Evolutionary conservation across 2,329 filamentous ascomycete genomes (phyloP).

Genomic region (Curvularia sp.): DNA sequence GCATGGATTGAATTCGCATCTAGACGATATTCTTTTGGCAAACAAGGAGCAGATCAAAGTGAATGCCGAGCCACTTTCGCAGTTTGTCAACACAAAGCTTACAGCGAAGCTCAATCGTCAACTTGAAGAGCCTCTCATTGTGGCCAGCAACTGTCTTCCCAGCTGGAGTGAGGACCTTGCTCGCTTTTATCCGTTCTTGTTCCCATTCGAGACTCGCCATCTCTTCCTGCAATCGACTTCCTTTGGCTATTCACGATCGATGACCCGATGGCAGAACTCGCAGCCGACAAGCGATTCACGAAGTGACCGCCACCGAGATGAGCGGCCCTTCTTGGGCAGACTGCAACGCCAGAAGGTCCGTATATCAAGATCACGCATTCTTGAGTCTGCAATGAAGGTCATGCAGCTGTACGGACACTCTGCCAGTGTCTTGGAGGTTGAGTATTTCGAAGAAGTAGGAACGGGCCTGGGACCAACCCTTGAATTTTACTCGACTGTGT

Average conservation of each 20-base stretch:
- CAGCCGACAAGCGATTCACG: conserved; percentile 82
- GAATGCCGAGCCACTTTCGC: conserved; percentile 81
- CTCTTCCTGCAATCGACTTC: conserved; percentile 97
- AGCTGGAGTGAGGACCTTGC: conserved; percentile 96
- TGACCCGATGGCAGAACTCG: conserved; percentile 95
- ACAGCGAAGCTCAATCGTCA: conserved; percentile 98
- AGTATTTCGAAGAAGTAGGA: conserved; percentile 98
- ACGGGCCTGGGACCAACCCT: conserved; percentile 94
- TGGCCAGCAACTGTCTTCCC: conserved; percentile 94
- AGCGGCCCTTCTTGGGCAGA: conserved; percentile 87
- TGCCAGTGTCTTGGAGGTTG: conserved; percentile 92
- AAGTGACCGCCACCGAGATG: conserved; percentile 81
- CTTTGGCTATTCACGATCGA: conserved; percentile 95
- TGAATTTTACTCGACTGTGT: conserved; percentile 97
- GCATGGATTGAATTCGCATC: conserved; percentile 89
- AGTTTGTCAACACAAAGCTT: conserved; percentile 98
- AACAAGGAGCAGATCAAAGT: conserved; percentile 74
- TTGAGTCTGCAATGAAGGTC: conserved; percentile 96
- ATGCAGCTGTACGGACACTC: conserved; percentile 99
- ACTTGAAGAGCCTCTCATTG: conserved; percentile 93
- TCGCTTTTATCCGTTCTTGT: conserved; percentile 92
- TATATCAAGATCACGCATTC: conserved; percentile 90
- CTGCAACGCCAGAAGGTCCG: conserved; percentile 97
- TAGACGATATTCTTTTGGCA: conserved; percentile 87
- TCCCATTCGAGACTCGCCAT: conserved; percentile 96